Base-by-base conservation (phyloP, 176 grass and related monocot genomes). In the Metroxylon sagu region DNA sequence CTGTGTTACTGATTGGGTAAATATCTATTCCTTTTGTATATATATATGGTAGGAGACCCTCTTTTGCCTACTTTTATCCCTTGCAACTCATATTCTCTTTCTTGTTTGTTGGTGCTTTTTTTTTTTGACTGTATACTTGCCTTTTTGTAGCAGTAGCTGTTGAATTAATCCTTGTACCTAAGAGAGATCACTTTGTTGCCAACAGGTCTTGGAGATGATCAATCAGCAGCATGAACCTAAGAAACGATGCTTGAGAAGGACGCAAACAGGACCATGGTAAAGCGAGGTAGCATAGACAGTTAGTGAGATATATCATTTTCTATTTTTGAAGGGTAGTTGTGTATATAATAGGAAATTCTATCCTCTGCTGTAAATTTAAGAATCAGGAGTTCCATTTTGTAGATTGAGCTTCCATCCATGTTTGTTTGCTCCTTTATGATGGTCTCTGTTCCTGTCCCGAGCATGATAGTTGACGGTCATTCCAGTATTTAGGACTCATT, bases 191-290 rank as follows among this genome's bases (percentile, higher is more conserved):
- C 8, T 2, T 18, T 3, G 19, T n/a, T 70, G 25, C 4, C 18
- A 50, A 6, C 73, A 95, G 90, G 54, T 54, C 49, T 31, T 66
- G 27, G 76, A 86, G 56, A 62, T 67, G 35, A 14, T 77, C 6
- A 83, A 86, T 80, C 79, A 72, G 28, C 77, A 82, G 5, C 49
- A 57, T 27, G 69, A 70, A 50, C 73, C 69, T 29, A 95, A 89
- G 72, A 74, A 73, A 5, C 25, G 68, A 18, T 83, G 90, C 76
- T 73, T 95, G 79, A 70, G 82, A 79, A 89, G 90, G 81, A 95
- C 90, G 69, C 48, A 86, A 58, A 89, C 85, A 29, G 84, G 81
- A 15, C 84, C 89, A 1, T 88, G 89, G 89, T 94, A 73, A 85
- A 60, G 1, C 68, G 61, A 67, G 39, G 49, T 7, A n/a, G 58